Percentiles rank a stretch among this genome's conserved stretches.
Conservation (phyloP, 2,329 filamentous ascomycete genomes). For the Bipolaris sorokiniana region DNA sequence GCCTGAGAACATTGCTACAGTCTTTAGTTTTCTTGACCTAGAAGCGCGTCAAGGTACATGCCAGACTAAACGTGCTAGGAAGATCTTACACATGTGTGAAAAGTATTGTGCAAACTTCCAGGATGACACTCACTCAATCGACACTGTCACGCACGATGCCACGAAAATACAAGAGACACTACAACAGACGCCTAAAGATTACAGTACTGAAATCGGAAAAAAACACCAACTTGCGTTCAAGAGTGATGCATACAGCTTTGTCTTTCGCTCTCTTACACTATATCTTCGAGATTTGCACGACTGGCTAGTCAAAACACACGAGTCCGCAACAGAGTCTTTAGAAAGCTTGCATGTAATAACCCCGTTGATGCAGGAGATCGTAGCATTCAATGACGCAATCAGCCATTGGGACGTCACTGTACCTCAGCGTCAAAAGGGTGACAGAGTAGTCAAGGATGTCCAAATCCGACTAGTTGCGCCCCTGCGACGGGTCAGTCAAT, state of each 20-base stretch:
- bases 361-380: constrained; percentile 22
- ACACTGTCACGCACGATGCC: constrained; percentile 15
- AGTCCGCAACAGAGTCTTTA: constrained; percentile 14
- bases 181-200: constrained; percentile 10
- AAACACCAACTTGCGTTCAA: constrained; percentile 28
- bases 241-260: constrained; percentile 33
- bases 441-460: constrained; percentile 34
- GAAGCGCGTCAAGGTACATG: constrained; percentile 26
- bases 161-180: constrained; percentile 20
- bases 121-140: constrained; percentile 11
- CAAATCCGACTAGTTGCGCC: constrained; percentile 33
- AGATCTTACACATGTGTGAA: constrained; percentile 23
- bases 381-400: constrained; percentile 35
- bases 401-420: constrained; percentile 30
- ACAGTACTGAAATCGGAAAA: background rate
- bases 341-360: constrained; percentile 26
- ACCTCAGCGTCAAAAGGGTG: constrained; percentile 20
- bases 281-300: constrained; percentile 27
- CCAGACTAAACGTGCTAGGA: constrained; percentile 20
- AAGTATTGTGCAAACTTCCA: constrained; percentile 1
- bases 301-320: constrained; percentile 17
- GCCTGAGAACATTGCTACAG: constrained; percentile 15
- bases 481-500: constrained; percentile 24
- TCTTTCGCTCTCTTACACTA: constrained; percentile 30
- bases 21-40: constrained; percentile 32